A percentile compares a stretch with the other conserved stretches of the same genome.
Evolutionary conservation across 441 rosid genomes (phyloP).

Genomic region (Macaranga tanarius): DNA sequence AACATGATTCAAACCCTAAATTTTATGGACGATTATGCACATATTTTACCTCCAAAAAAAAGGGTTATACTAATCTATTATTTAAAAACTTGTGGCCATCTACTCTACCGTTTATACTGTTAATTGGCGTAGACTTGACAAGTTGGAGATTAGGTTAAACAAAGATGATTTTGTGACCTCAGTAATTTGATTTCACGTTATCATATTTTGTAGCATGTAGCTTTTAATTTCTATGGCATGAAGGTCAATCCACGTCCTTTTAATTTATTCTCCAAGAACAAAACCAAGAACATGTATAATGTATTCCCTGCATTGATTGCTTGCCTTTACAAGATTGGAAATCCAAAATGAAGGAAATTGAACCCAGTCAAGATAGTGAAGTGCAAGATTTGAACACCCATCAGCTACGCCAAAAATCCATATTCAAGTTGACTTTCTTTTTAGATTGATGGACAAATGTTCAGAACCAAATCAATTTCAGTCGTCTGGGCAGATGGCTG

Average conservation of each 20-base stretch:
- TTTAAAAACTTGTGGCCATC: slow-evolving; percentile 15
- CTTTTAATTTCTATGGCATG: background rate
- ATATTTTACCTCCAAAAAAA: background rate
- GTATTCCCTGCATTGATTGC: background rate
- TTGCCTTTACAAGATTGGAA: slow-evolving; percentile 1
- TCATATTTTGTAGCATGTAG: background rate
- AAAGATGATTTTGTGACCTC: slow-evolving; percentile 3
- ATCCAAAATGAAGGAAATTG: slow-evolving; percentile 8
- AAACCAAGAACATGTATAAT: background rate
- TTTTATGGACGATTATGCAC: too few species aligned
- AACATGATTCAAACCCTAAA: too few species aligned
- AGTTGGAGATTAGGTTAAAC: slow-evolving; percentile 29
- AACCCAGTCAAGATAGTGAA: background rate
- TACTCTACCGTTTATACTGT: slow-evolving; percentile 5
- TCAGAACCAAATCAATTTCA: too few species aligned
- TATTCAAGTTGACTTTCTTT: background rate
- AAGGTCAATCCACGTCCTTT: slow-evolving; percentile 8
- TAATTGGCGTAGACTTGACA: slow-evolving; percentile 5
- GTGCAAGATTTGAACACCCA: slow-evolving; percentile 6
- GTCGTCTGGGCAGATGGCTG: too few species aligned
- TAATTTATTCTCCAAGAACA: slow-evolving; percentile 14
- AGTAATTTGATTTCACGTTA: background rate
- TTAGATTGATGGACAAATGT: background rate
- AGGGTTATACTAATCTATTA: background rate
- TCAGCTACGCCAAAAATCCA: background rate